phyloP scores from a whole-genome alignment of 768 basidiomycete species.

The Pulveroboletus ravenelii region DNA sequence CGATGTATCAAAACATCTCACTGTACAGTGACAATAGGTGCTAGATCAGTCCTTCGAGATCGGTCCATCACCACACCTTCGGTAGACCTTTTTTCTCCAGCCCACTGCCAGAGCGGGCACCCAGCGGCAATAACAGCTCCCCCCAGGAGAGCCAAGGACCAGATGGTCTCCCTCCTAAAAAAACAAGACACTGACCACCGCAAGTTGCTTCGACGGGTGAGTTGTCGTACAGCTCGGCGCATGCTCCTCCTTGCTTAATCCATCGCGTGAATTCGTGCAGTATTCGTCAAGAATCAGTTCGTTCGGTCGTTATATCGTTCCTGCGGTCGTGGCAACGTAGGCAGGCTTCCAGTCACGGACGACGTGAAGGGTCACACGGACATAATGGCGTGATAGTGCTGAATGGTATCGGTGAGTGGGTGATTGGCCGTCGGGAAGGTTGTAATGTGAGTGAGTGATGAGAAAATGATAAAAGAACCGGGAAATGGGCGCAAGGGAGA shows the following conservation, averaged over 20 bases:
- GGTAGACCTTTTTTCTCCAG: conserved; percentile 26
- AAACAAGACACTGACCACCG: conserved; percentile 11
- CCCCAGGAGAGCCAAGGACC: conserved; percentile 21
- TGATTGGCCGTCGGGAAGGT: conserved; percentile 24
- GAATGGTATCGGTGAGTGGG: conserved; percentile 22
- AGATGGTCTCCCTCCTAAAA: conserved; percentile 1
- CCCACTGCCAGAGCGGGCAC: conserved; percentile 31
- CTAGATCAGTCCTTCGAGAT: conserved; percentile 27
- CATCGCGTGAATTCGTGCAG: conserved; percentile 28
- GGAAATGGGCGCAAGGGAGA: conserved; percentile 21
- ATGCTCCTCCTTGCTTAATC: conserved; percentile 24
- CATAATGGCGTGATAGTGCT: conserved; percentile 13
- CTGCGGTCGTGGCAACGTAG: conserved; percentile 30
- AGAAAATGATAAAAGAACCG: conserved; percentile 14
- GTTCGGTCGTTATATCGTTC: conserved; percentile 31
- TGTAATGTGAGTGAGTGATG: conserved; percentile 18
- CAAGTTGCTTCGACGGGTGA: conserved; percentile 15
- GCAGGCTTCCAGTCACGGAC: conserved; percentile 16
- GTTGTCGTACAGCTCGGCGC: conserved; percentile 17
- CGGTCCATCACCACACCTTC: conserved; percentile 23
- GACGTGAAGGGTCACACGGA: conserved; percentile 13
- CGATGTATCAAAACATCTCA: conserved; percentile 18
- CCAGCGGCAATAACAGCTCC: conserved; percentile 20
- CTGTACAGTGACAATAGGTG: conserved; percentile 15
- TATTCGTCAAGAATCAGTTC: conserved; percentile 36